Percentiles rank a stretch among this genome's conserved stretches.
Evolutionary conservation across 2,329 filamentous ascomycete species (phyloP).

Genomic region (Exophiala spinifera): DNA sequence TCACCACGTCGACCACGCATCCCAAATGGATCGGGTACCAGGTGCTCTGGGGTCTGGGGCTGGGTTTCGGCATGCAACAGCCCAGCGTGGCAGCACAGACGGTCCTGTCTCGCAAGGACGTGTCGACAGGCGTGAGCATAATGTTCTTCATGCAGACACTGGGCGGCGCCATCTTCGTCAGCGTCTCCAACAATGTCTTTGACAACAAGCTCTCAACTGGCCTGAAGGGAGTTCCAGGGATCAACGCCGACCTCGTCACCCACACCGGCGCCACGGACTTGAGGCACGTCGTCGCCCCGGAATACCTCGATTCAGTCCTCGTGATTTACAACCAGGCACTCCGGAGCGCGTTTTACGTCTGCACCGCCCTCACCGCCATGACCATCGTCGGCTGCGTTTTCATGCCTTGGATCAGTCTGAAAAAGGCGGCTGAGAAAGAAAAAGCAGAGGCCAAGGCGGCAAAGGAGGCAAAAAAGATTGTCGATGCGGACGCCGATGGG

Average conservation of each 20-base stretch:
- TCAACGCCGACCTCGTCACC: constrained; percentile 18
- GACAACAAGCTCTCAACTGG: constrained; percentile 19
- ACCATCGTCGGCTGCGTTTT: constrained; percentile 53
- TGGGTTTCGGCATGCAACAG: constrained; percentile 32
- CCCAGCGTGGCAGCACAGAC: constrained; percentile 30
- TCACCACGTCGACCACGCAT: constrained; percentile 27
- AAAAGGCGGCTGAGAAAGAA: constrained; percentile 39
- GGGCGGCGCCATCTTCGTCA: constrained; percentile 27
- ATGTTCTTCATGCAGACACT: constrained; percentile 30
- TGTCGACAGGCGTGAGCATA: constrained; percentile 27
- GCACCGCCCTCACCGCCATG: constrained; percentile 52
- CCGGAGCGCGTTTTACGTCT: constrained; percentile 59
- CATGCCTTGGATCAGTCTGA: constrained; percentile 66
- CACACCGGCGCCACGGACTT: constrained; percentile 39
- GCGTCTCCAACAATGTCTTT: constrained; percentile 31
- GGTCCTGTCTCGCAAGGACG: constrained; percentile 29
- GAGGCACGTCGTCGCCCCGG: constrained; percentile 48
- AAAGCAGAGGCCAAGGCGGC: constrained; percentile 13
- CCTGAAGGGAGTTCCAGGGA: constrained; percentile 17
- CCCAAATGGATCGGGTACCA: constrained; percentile 35
- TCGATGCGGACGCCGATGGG: background rate
- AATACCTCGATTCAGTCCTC: constrained; percentile 55
- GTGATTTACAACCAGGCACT: constrained; percentile 63
- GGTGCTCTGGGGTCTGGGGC: constrained; percentile 34
- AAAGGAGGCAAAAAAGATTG: background rate